phyloP scores from a whole-genome alignment of 768 basidiomycete species.

The Amanita jacksonii region DNA sequence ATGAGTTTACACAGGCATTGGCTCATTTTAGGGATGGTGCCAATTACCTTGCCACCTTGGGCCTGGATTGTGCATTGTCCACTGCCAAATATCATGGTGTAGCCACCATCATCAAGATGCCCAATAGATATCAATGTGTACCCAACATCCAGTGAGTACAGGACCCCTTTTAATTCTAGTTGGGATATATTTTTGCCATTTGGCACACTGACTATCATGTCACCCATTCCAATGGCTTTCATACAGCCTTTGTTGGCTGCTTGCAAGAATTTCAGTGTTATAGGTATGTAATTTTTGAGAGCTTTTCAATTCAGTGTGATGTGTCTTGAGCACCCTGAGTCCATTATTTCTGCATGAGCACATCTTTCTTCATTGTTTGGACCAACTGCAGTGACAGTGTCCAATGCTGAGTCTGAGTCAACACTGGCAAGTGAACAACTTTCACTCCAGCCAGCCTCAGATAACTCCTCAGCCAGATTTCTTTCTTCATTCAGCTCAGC shows the following conservation, averaged over 20 bases:
- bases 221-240: background rate
- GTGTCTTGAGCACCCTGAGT: background rate
- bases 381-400: background rate
- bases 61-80: constrained; percentile 3
- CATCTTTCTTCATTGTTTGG: background rate
- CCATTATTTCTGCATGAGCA: background rate
- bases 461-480: constrained; percentile 4
- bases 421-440: background rate
- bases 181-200: background rate
- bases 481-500: too few species aligned
- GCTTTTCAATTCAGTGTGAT: background rate
- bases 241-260: background rate
- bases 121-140: background rate
- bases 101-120: too few species aligned
- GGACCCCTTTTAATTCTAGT: background rate
- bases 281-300: background rate
- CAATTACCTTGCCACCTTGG: constrained; percentile 14
- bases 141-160: background rate
- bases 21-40: constrained; percentile 1
- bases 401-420: background rate
- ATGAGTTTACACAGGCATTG: background rate
- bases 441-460: background rate
- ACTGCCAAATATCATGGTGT: too few species aligned
- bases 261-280: background rate
- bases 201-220: background rate